Conservation (phyloP, 352 stramenopile genomes). For the Phytopythium vexans region DNA sequence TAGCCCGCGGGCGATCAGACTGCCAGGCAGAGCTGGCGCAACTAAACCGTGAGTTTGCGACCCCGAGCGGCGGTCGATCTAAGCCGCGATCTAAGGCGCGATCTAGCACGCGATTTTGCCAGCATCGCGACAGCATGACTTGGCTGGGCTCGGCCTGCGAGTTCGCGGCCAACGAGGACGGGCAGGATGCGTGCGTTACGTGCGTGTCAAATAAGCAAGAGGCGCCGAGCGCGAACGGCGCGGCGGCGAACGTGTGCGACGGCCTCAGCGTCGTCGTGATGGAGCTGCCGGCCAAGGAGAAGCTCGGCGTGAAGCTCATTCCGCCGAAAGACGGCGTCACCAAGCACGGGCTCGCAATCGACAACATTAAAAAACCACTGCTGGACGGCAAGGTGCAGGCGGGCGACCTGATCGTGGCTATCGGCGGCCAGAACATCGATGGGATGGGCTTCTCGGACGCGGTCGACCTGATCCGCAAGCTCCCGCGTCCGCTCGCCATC, state of each 20-base stretch:
- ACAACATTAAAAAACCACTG: constrained; percentile 85
- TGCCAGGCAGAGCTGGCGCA: neutral
- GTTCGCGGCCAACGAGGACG: constrained; percentile 62
- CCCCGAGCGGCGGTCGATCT: neutral
- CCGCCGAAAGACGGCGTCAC: constrained; percentile 80
- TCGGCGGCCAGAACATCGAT: constrained; percentile 72
- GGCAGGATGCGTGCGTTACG: constrained; percentile 49
- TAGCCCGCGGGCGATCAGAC: too few relatives aligned
- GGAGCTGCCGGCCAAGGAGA: constrained; percentile 79
- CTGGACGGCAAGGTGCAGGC: constrained; percentile 80
- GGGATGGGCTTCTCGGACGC: constrained; percentile 79
- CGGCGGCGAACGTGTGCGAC: constrained; percentile 1
- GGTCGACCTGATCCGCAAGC: constrained; percentile 82
- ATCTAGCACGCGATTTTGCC: neutral
- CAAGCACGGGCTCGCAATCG: constrained; percentile 71
- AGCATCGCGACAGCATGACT: constrained; percentile 37
- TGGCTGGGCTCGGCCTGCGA: constrained; percentile 62
- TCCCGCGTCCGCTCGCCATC: constrained; percentile 75
- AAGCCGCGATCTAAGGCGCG: too few relatives aligned
- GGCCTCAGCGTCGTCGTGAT: constrained; percentile 57
- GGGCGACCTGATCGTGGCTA: constrained; percentile 81
- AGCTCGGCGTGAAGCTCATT: constrained; percentile 85
- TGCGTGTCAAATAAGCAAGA: constrained; percentile 44
- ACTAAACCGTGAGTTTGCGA: too few relatives aligned
- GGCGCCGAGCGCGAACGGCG: constrained; percentile 3